Evolutionary conservation across 2,329 filamentous ascomycete genomes (phyloP).

Genomic region (Polychaeton citri): DNA sequence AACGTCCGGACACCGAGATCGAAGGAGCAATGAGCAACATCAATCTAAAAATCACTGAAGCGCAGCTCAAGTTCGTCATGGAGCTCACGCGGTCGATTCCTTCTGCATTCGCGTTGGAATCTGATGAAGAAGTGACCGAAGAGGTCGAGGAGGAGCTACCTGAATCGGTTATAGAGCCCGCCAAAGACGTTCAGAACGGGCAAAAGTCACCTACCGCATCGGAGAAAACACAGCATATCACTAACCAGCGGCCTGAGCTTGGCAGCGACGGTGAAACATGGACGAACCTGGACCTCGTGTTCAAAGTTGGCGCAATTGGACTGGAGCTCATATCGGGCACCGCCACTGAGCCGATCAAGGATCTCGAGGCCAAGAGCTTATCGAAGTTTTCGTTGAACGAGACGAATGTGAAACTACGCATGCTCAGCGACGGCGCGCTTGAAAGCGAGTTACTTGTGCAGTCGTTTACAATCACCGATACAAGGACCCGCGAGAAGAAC

Average conservation of each 20-base stretch:
- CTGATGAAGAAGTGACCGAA: slow-evolving; percentile 53
- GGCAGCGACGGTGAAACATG: slow-evolving; percentile 57
- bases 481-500: slow-evolving; percentile 75
- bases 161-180: slow-evolving; percentile 36
- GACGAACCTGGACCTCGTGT: slow-evolving; percentile 88
- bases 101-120: slow-evolving; percentile 65
- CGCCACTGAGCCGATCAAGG: slow-evolving; percentile 63
- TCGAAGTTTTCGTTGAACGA: slow-evolving; percentile 92
- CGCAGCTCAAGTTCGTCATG: slow-evolving; percentile 78
- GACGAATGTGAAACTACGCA: slow-evolving; percentile 78
- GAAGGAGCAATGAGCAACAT: slow-evolving; percentile 87
- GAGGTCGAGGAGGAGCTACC: slow-evolving; percentile 65
- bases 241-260: slow-evolving; percentile 52
- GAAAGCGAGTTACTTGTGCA: slow-evolving; percentile 89
- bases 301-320: slow-evolving; percentile 76
- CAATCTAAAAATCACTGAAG: slow-evolving; percentile 78
- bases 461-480: slow-evolving; percentile 90
- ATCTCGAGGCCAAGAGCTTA: slow-evolving; percentile 65
- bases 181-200: slow-evolving; percentile 28
- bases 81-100: slow-evolving; percentile 82
- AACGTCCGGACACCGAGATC: slow-evolving; percentile 82
- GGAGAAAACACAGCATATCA: slow-evolving; percentile 30
- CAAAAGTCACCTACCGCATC: slow-evolving; percentile 26
- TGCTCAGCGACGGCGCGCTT: slow-evolving; percentile 81
- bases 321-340: slow-evolving; percentile 73